phyloP scores from a whole-genome alignment of 2,329 filamentous ascomycete species.

The Pestalotiopsis sp. region DNA sequence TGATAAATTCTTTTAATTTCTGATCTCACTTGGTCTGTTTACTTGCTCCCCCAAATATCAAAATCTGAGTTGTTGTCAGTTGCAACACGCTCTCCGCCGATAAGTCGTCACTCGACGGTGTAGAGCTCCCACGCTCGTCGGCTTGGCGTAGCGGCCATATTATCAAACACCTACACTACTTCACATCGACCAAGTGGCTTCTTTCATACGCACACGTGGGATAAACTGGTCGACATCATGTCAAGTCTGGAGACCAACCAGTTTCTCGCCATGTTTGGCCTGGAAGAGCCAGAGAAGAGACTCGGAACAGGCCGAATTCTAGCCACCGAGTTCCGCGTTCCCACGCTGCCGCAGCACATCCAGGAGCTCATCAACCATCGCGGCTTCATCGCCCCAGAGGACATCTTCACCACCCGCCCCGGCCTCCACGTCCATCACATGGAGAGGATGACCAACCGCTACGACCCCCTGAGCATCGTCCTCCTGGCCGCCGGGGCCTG shows the following conservation, averaged over 20 bases:
- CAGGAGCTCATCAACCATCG: neutral
- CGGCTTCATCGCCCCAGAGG: conserved; percentile 20
- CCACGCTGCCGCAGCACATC: neutral
- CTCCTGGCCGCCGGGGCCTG: conserved; percentile 51
- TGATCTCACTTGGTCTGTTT: too few relatives aligned
- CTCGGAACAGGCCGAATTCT: conserved; percentile 34
- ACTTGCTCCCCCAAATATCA: too few relatives aligned
- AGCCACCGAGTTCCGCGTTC: conserved; percentile 34
- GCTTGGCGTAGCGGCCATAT: too few relatives aligned
- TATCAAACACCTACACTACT: too few relatives aligned
- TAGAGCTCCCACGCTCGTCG: too few relatives aligned
- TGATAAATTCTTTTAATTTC: too few relatives aligned
- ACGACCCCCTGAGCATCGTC: conserved; percentile 34
- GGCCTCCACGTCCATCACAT: neutral
- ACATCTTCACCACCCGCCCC: conserved; percentile 25
- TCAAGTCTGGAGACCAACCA: neutral
- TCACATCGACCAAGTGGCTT: too few relatives aligned
- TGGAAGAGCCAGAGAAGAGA: conserved; percentile 14
- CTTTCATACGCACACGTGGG: too few relatives aligned
- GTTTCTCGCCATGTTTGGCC: neutral
- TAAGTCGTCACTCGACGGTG: too few relatives aligned
- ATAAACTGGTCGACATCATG: too few relatives aligned
- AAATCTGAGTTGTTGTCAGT: too few relatives aligned
- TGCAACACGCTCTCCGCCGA: too few relatives aligned
- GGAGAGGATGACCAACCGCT: conserved; percentile 29